Evolutionary conservation across 2,329 filamentous ascomycete species (phyloP), one percentile per base, ranked within the genome.

Genomic region (Scleromitrula shiraiana): DNA sequence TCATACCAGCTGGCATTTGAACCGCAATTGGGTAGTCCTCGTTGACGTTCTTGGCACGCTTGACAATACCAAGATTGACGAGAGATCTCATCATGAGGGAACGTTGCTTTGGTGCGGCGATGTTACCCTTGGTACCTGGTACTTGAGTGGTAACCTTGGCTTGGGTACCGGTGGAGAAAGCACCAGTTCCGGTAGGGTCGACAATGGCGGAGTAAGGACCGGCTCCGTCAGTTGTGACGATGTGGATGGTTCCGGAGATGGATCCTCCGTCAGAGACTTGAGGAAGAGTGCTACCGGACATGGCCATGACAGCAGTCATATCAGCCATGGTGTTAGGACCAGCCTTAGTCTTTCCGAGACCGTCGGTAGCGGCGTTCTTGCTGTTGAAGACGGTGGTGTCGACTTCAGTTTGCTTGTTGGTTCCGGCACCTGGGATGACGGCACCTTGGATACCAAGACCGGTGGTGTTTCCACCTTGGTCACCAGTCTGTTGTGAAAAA

Each of bases 201-300:
- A 83, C 77, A 71, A 78, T 78, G 68, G 79, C 82, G 6, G 68
- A 74, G 48, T 59, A 57, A 42, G 59, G 59, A 15, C 81, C 81
- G 50, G 76, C 80, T 50, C 81, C 81, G 55, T 85, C 81, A 30
- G 70, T 70, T 65, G 83, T 84, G 62, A 84, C 78, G 63, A 83
- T 80, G 66, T 83, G 80, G 8, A 83, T 68, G 1, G 78, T 83
- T 71, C 84, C 82, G 56, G 67, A 67, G 51, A 84, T 57, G 47
- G 70, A 57, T 49, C 80, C 81, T 41, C 80, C 80, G 0, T 68
- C 57, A 6, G 68, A 70, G 56, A 84, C 67, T 66, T 83, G 79
- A 9, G 81, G 78, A 20, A 84, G 73, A 49, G 66, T 57, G 50
- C 65, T 66, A 49, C 78, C 79, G 5, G 73, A 81, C 62, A 73